Base-by-base conservation (phyloP, 768 basidiomycete genomes). In the Strobilomyces dryophilus region DNA sequence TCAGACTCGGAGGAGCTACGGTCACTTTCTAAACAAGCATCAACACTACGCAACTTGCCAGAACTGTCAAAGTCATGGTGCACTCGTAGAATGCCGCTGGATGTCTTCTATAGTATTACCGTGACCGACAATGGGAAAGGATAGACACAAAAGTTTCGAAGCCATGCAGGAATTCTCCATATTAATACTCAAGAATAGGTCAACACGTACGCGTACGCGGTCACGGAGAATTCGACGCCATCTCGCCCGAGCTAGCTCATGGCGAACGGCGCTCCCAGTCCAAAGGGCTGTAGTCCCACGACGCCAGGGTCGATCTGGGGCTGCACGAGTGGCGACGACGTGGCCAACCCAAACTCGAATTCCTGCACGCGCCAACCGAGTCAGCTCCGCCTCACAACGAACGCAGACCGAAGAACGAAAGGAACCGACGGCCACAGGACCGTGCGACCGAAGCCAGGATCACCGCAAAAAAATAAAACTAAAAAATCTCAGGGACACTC, bases 401-500 rank as follows among this genome's bases (percentile, higher is more conserved):
- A 21, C n/a, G n/a, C 37, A 20, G n/a, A 20, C n/a, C n/a, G 20
- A 39, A 18, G 37, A n/a, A n/a, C 3, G 18, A 39, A 6, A 20
- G n/a, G 10, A 17, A 15, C 6, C 37, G 9, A 20, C 18, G 37
- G 18, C 20, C 20, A 40, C 18, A 40, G 39, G 11, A 10, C 41
- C 11, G 4, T 11, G 21, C 21, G 11, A 41, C 14, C 6, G 2
- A 36, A 15, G 7, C 20, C 20, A 34, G 14, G 12, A 27, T 8
- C 5, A 27, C n/a, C 34, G 27, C 58, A 63, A 57, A 58, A 27
- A 27, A 17, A n/a, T n/a, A n/a, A n/a, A n/a, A n/a, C n/a, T n/a
- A n/a, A n/a, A n/a, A n/a, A n/a, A n/a, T n/a, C n/a, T n/a, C n/a
- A 21, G 59, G 57, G 39, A 61, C 48, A 77, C 82, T 67, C 70